Evolutionary conservation across 352 stramenopile species (phyloP).

Genomic region (Globisporangium rhizosaccharum): DNA sequence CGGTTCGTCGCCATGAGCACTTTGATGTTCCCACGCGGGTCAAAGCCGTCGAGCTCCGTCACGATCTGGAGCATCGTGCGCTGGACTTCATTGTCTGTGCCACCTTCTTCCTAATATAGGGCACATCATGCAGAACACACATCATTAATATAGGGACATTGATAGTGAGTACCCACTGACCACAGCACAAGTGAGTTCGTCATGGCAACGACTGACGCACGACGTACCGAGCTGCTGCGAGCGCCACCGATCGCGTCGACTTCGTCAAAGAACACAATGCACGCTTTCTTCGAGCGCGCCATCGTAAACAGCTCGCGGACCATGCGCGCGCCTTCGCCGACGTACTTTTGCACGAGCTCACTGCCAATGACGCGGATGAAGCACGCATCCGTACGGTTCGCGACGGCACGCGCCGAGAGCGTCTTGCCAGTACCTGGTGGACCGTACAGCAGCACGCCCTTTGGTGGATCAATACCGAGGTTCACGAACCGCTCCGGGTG

Average conservation of each 20-base stretch:
- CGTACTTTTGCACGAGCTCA: conserved; percentile 99
- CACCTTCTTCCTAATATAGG: conserved; percentile 81
- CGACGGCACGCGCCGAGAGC: conserved; percentile 94
- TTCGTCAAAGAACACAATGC: conserved; percentile 99
- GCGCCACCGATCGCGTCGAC: conserved; percentile 97
- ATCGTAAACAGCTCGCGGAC: conserved; percentile 99
- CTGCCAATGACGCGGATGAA: conserved; percentile 99
- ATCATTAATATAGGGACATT: not conserved
- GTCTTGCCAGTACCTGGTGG: conserved; percentile 98
- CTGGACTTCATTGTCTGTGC: conserved; percentile 98
- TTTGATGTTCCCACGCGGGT: conserved; percentile 99
- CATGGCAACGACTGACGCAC: not conserved
- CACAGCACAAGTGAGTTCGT: not conserved
- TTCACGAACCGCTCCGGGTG: conserved; percentile 99
- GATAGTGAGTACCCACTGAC: too few species aligned
- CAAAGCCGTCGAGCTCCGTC: conserved; percentile 98
- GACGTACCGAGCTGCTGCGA: conserved; percentile 55
- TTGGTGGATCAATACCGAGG: conserved; percentile 98
- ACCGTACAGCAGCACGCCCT: conserved; percentile 98
- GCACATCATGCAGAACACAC: not conserved
- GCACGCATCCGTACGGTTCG: conserved; percentile 98
- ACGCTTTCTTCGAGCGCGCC: conserved; percentile 97
- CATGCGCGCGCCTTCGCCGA: conserved; percentile 98
- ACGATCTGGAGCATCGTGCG: conserved; percentile 99
- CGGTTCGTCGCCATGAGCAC: conserved; percentile 98